Base-by-base conservation (phyloP, 192 early-diverging fungal genomes). In the Obelidium mucronatum region DNA sequence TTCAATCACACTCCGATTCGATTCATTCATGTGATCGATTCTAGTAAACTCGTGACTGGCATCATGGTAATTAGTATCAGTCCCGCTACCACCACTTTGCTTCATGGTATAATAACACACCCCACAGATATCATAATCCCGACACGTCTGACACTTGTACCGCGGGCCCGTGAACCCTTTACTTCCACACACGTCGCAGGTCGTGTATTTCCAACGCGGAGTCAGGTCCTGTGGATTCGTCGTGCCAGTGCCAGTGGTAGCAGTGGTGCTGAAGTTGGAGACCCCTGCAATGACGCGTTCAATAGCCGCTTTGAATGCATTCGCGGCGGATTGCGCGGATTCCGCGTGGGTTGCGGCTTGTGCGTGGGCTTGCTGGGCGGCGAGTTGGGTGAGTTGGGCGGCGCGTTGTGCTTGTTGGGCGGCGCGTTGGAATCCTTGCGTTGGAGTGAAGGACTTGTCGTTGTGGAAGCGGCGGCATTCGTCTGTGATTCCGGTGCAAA, bases 81-180 rank as follows among this genome's bases (percentile, higher is more conserved):
- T 37, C 2, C 1, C 33, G 19, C 22, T 11, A 30, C 4, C 62
- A 26, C 24, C 24, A 31, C 26, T 31, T 1, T 58, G 17, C 5
- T 26, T 11, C 11, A 26, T 24, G 6, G 55, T 28, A 24, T 58
- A 1, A 58, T 58, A 58, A 58, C 55, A 58, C 24, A 58, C 55
- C 8, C 0, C 52, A 65, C 80, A 79, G 8, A 80, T 11, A 40
- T 80, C 74, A 60, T 62, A 80, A 60, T 80, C 74, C 28, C 37
- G 62, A 60, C 79, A 80, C 17, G 26, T 54, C 24, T 5, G 33
- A 62, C 79, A 80, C 52, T 77, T 76, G 74, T 65, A 72, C n/a
- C 74, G 72, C 1, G 60, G 31, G 13, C 79, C 79, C 2, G 55
- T 36, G 67, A 80, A 76, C 3, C 34, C 30, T 19, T 44, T 53